Evolutionary conservation across 768 basidiomycete genomes (phyloP), one percentile per base, ranked within the genome.

Genomic region (Pleurotus giganteus): DNA sequence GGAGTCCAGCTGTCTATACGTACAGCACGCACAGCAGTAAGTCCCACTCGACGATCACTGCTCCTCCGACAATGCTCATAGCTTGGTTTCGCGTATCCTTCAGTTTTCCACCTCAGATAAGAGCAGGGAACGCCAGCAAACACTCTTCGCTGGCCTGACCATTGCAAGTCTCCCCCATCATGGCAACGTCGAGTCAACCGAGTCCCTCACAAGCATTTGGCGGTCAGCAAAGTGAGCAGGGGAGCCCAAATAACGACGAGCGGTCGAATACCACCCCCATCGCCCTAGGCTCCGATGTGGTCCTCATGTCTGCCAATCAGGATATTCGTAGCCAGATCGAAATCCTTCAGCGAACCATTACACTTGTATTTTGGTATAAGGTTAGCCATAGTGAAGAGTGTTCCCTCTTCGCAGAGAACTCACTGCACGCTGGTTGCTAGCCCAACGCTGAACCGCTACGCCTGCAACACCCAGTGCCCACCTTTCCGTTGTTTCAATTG

Each of bases 401-500:
- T 8, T 26, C 42, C 15, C 9, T 44, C 19, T 42, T n/a, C 17
- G 26, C 36, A 53, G 42, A 44, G 11, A 17, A 23, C 19, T 15
- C 27, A 27, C 34, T 24, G 15, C 37, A 15, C n/a, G 13, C 29
- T n/a, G 17, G 12, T 17, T 21, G 9, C 39, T 64, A 84, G 83
- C 71, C 77, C 13, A 73, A 75, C 51, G 70, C 69, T 34, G 79
- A 83, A 49, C 85, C 85, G 1, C 75, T 86, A 34, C 75, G 85
- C 2, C 69, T 86, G 23, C 80, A 78, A 17, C 79, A 81, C 57
- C 74, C 75, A 59, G 74, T 87, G 43, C 71, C 81, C 0, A 84
- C 84, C 0, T 89, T 88, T 58, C 87, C 87, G 0, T 77, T 81
- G 36, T 85, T 88, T 65, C 81, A 81, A 45, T 72, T 89, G 6